Evolutionary conservation across 177 flowering plant species (phyloP).

Genomic region (Vitis hybrid): DNA sequence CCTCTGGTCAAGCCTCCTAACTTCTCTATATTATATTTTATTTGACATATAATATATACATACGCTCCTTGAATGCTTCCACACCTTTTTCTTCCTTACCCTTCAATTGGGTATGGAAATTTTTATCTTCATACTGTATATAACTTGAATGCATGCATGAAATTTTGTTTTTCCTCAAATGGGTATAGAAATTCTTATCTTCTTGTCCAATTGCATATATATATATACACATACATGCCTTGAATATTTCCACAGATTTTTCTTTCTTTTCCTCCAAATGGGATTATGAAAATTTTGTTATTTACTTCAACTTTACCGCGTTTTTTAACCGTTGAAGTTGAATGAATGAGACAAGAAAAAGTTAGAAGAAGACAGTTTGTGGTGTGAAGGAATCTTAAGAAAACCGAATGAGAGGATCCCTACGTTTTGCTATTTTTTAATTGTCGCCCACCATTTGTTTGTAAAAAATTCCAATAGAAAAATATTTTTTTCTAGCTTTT

Average conservation of each 20-base stretch:
- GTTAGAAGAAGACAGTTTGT: conserved; percentile 7
- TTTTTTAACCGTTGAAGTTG: neutral
- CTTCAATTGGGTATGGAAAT: neutral
- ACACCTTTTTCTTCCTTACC: neutral
- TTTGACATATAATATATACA: neutral
- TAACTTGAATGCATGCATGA: too few species aligned
- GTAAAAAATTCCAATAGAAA: neutral
- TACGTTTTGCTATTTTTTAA: neutral
- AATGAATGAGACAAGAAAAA: too few species aligned
- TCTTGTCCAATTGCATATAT: too few species aligned
- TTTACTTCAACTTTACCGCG: neutral
- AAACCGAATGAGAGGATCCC: neutral
- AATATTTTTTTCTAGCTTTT: neutral
- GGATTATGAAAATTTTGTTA: too few species aligned
- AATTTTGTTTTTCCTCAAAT: too few species aligned
- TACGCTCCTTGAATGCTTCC: neutral
- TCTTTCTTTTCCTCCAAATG: too few species aligned
- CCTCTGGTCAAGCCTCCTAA: neutral
- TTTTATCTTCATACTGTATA: too few species aligned
- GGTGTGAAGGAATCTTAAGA: neutral
- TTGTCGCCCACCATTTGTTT: conserved; percentile 1
- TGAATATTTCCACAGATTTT: too few species aligned
- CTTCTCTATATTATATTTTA: neutral
- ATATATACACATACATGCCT: too few species aligned
- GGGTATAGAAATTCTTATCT: too few species aligned